Evolutionary conservation across 192 early-diverging fungal genomes (phyloP).

Genomic region (Cetraspora pellucida): DNA sequence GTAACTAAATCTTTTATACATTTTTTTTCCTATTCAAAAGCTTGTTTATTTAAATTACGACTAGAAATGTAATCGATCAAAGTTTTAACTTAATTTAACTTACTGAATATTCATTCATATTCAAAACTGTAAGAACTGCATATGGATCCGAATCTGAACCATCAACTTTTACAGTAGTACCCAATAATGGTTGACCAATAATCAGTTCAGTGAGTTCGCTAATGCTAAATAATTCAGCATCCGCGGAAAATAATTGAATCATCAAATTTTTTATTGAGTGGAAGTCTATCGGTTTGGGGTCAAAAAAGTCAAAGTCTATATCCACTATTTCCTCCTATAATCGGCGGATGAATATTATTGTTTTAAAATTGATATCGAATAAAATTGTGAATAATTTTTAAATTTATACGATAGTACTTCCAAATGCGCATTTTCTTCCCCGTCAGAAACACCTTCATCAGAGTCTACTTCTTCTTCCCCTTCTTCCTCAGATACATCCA

Average conservation of each 20-base stretch:
- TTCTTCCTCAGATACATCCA: conserved; percentile 12
- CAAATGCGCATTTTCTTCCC: not conserved
- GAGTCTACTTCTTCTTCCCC: not conserved
- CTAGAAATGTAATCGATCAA: not conserved
- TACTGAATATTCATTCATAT: conserved; percentile 66
- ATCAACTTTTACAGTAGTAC: conserved; percentile 89
- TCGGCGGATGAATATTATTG: too few relatives aligned
- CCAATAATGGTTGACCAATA: conserved; percentile 72
- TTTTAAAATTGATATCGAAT: too few relatives aligned
- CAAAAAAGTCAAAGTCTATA: conserved; percentile 96
- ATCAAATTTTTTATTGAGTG: conserved; percentile 91
- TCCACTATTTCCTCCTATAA: conserved; percentile 38
- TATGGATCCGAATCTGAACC: conserved; percentile 81
- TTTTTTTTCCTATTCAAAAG: conserved; percentile 44
- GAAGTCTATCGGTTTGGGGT: conserved; percentile 85
- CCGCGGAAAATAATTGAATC: conserved; percentile 75
- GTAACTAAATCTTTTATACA: conserved; percentile 32
- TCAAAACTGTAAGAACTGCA: conserved; percentile 79
- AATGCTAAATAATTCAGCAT: conserved; percentile 72
- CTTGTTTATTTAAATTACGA: not conserved
- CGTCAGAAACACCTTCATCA: conserved; percentile 1
- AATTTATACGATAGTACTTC: not conserved
- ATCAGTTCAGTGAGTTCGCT: conserved; percentile 84
- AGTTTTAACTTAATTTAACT: not conserved
- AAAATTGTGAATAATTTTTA: too few relatives aligned